Percentiles rank a stretch among this genome's conserved stretches.
phyloP scores from a whole-genome alignment of 2,329 filamentous ascomycete species.

The Fusarium penzigii region DNA sequence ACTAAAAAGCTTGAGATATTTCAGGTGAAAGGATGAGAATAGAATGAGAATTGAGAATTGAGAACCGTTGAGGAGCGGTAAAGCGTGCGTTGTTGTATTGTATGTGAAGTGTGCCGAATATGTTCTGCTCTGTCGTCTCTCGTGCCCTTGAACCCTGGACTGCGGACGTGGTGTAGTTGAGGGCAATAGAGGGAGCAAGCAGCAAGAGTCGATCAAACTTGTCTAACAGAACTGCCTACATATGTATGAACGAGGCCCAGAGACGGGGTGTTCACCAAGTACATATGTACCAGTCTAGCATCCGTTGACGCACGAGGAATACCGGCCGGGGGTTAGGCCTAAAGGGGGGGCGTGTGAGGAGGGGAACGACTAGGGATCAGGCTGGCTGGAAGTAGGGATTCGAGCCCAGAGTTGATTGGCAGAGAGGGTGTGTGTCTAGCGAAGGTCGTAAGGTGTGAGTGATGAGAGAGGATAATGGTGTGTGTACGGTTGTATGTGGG shows the following conservation, averaged over 20 bases:
- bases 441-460: too few species aligned
- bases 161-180: constrained; percentile 20
- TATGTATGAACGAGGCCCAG: constrained; percentile 28
- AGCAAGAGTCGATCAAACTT: constrained; percentile 19
- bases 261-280: constrained; percentile 26
- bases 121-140: too few species aligned
- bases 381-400: too few species aligned
- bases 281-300: constrained; percentile 24
- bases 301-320: constrained; percentile 22
- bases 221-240: constrained; percentile 20
- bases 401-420: too few species aligned
- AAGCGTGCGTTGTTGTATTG: background rate
- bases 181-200: constrained; percentile 5
- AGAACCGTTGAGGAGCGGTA: background rate
- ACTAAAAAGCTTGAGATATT: background rate
- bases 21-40: background rate
- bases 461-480: too few species aligned
- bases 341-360: constrained; percentile 11
- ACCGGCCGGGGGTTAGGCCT: constrained; percentile 21
- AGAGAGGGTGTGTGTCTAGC: too few species aligned
- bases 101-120: background rate
- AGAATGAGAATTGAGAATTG: too few species aligned
- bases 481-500: too few species aligned
- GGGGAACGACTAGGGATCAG: constrained; percentile 6
- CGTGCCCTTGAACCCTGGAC: constrained; percentile 2